Conservation (phyloP, 2,329 filamentous ascomycete species). For the Lasiodiplodia citricola region DNA sequence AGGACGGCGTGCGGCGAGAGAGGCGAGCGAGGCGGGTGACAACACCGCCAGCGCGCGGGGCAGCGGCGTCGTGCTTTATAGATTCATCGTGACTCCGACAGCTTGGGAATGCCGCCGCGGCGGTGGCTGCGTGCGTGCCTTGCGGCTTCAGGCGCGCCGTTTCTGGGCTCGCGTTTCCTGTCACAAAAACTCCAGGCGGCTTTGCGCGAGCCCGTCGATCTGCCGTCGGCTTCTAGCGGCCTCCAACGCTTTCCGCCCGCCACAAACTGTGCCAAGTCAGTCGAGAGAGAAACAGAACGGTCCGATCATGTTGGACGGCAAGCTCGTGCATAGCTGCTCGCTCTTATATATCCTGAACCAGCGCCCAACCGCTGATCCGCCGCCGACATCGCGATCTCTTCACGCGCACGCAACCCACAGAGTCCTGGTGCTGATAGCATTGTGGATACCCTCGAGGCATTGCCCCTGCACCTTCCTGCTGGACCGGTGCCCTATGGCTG, state of each 20-base stretch:
- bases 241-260: background rate
- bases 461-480: no score
- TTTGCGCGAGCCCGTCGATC: constrained; percentile 17
- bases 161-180: background rate
- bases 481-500: no score
- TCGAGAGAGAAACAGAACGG: background rate
- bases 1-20: background rate
- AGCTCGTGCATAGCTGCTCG: no score
- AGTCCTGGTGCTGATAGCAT: background rate
- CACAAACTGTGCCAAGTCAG: background rate
- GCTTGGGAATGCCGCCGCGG: background rate
- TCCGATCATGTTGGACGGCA: background rate
- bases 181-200: constrained; percentile 5
- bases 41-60: background rate
- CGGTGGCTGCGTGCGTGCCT: constrained; percentile 1
- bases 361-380: background rate
- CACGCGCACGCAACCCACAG: background rate
- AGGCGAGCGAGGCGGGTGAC: background rate
- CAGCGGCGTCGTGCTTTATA: background rate
- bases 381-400: constrained; percentile 1
- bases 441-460: background rate
- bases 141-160: constrained; percentile 8
- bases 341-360: background rate
- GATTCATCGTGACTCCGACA: background rate
- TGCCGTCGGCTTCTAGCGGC: constrained; percentile 1